phyloP scores from a whole-genome alignment of 202 grass and related monocot species.

The Cymbopogon flexuosus region DNA sequence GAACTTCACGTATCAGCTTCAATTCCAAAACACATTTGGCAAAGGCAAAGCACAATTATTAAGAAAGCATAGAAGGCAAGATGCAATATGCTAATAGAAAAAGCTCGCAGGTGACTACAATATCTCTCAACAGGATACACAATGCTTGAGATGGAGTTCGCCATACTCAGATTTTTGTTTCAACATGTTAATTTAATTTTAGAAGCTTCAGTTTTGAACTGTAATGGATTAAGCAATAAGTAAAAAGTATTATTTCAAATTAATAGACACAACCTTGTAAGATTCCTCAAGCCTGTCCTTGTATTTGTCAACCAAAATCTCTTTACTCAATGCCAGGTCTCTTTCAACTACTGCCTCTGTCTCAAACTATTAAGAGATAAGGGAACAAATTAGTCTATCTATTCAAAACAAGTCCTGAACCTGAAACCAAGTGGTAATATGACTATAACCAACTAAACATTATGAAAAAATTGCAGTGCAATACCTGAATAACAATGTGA shows the following conservation, averaged over 20 bases:
- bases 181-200: not conserved
- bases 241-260: constrained; percentile 11
- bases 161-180: too few species aligned
- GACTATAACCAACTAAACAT: constrained; percentile 15
- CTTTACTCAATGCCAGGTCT: constrained; percentile 54
- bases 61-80: too few species aligned
- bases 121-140: too few species aligned
- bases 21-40: too few species aligned
- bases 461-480: not conserved
- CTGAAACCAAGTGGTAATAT: not conserved
- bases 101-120: too few species aligned
- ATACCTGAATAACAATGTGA: constrained; percentile 98
- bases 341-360: constrained; percentile 71
- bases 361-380: constrained; percentile 66
- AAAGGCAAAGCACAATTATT: too few species aligned
- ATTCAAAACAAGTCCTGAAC: constrained; percentile 13
- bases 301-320: constrained; percentile 70
- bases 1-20: too few species aligned
- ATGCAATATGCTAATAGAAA: too few species aligned
- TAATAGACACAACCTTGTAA: constrained; percentile 71
- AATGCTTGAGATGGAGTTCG: too few species aligned
- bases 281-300: constrained; percentile 69
- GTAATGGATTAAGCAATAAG: constrained; percentile 22
- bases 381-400: constrained; percentile 15
- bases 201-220: not conserved